Conservation (phyloP, 108 stramenopile genomes). For the Cyclostephanos tholiformis region DNA sequence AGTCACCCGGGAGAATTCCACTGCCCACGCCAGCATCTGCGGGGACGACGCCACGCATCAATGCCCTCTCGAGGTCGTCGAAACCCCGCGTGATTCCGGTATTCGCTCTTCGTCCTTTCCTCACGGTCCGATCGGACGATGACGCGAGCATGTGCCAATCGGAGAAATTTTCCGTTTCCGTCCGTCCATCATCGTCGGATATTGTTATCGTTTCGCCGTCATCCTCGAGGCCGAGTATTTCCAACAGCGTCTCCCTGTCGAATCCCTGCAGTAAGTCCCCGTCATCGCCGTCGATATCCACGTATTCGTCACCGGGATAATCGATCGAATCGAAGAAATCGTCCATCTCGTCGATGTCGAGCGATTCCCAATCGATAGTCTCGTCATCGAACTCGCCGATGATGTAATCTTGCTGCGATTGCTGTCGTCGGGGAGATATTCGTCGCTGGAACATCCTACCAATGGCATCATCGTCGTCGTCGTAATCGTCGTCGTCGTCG, state of each 20-base stretch:
- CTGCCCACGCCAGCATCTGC: constrained; percentile 80
- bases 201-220: constrained; percentile 29
- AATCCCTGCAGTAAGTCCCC: constrained; percentile 40
- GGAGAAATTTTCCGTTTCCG: constrained; percentile 15
- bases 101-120: background rate
- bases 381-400: constrained; percentile 23
- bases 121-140: constrained; percentile 11
- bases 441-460: background rate
- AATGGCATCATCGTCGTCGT: background rate
- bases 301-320: constrained; percentile 28
- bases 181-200: constrained; percentile 8
- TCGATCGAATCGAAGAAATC: constrained; percentile 36
- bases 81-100: constrained; percentile 38
- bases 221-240: constrained; percentile 43
- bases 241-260: constrained; percentile 46
- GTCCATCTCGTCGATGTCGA: constrained; percentile 42
- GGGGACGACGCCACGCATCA: constrained; percentile 65
- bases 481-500: background rate
- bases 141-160: constrained; percentile 15
- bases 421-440: background rate
- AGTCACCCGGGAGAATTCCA: constrained; percentile 80
- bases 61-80: constrained; percentile 68
- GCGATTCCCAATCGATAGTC: constrained; percentile 26
- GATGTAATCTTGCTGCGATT: constrained; percentile 1
- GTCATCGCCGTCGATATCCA: constrained; percentile 22